Evolutionary conservation across 352 stramenopile species (phyloP).

Genomic region (Blastocystis sp.): DNA sequence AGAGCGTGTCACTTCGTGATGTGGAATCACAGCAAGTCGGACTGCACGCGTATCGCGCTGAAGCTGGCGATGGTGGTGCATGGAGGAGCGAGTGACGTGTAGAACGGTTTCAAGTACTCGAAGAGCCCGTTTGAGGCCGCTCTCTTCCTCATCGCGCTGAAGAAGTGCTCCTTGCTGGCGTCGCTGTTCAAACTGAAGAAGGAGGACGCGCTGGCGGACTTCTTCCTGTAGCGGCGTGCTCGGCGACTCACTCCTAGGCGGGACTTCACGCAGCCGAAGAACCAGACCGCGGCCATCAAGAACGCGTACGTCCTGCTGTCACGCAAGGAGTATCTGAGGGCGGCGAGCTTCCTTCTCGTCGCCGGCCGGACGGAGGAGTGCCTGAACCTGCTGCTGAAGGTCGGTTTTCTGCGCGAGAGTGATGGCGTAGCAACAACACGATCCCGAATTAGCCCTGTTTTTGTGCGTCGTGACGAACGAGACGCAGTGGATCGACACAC

Average conservation of each 20-base stretch:
- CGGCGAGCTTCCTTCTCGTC: constrained; percentile 37
- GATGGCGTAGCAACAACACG: not conserved
- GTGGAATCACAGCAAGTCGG: not conserved
- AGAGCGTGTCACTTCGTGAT: constrained; percentile 22
- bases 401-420: not conserved
- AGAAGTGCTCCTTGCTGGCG: constrained; percentile 1
- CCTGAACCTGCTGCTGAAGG: constrained; percentile 46
- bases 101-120: constrained; percentile 55
- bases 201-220: not conserved
- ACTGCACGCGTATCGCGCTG: constrained; percentile 16
- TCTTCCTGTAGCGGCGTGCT: constrained; percentile 4
- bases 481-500: not conserved
- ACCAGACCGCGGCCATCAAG: constrained; percentile 61
- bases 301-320: constrained; percentile 55
- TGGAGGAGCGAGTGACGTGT: not conserved
- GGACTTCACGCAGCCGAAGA: constrained; percentile 34
- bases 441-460: constrained; percentile 60
- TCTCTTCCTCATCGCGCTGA: constrained; percentile 39
- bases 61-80: constrained; percentile 4
- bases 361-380: constrained; percentile 10
- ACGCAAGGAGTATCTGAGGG: constrained; percentile 63
- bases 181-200: constrained; percentile 59
- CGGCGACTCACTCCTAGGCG: not conserved
- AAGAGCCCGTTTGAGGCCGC: constrained; percentile 26
- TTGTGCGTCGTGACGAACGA: not conserved